Evolutionary conservation across 495 filamentous ascomycete species (phyloP).

Genomic region (Talaromyces liani): DNA sequence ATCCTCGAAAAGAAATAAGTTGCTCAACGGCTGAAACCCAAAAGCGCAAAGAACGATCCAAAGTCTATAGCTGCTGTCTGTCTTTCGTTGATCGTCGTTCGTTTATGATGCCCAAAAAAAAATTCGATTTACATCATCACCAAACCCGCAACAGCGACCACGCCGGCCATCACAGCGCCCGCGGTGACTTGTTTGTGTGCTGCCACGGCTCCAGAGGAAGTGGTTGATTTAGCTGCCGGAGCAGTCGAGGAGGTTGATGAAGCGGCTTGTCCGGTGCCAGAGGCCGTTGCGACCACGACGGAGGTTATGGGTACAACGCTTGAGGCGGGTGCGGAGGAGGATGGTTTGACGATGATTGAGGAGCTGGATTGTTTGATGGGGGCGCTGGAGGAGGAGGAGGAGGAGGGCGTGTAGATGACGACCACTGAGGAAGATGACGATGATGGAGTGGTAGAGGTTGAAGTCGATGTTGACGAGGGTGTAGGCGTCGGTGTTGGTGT

Average conservation of each 20-base stretch:
- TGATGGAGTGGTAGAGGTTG: conserved; percentile 10
- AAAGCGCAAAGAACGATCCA: neutral
- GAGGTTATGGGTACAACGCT: neutral
- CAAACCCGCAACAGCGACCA: conserved; percentile 35
- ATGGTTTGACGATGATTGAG: conserved; percentile 15
- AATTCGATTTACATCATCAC: conserved; percentile 33
- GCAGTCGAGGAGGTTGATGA: conserved; percentile 21
- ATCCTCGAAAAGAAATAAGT: neutral
- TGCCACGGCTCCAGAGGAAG: conserved; percentile 10
- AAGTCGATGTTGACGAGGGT: conserved; percentile 1
- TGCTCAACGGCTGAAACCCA: neutral
- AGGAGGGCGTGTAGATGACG: conserved; percentile 3
- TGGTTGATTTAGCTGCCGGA: conserved; percentile 16
- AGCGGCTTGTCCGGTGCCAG: conserved; percentile 14
- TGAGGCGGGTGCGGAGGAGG: neutral
- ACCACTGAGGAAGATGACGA: conserved; percentile 14
- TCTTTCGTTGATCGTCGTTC: neutral
- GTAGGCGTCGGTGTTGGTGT: conserved; percentile 8
- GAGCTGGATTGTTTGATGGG: conserved; percentile 15
- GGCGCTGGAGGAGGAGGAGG: conserved; percentile 13
- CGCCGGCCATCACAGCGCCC: conserved; percentile 26
- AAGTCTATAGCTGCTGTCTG: neutral
- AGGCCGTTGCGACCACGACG: conserved; percentile 5
- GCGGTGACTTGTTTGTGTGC: conserved; percentile 22
- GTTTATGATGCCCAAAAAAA: neutral